phyloP scores from a whole-genome alignment of 2,329 filamentous ascomycete species.

The Didymella pomorum region DNA sequence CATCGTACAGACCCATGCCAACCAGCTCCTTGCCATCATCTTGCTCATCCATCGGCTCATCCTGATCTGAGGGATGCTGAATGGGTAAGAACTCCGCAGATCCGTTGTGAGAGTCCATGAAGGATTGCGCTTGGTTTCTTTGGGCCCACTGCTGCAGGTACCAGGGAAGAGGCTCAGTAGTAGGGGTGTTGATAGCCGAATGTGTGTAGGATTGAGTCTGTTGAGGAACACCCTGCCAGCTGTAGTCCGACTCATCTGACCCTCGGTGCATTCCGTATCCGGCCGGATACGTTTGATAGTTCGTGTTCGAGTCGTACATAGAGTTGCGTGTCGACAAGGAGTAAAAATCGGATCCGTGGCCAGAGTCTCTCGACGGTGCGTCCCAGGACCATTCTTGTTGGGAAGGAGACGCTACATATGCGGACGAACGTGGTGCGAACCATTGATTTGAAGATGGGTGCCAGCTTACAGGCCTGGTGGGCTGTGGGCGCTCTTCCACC shows the following conservation, averaged over 20 bases:
- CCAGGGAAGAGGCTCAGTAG: slow-evolving; percentile 46
- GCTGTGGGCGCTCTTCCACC: slow-evolving; percentile 36
- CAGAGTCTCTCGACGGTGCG: slow-evolving; percentile 37
- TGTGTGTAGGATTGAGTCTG: slow-evolving; percentile 34
- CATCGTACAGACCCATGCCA: slow-evolving; percentile 84
- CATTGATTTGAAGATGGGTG: slow-evolving; percentile 69
- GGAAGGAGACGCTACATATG: slow-evolving; percentile 33
- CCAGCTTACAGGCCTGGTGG: slow-evolving; percentile 73
- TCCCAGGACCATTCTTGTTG: slow-evolving; percentile 42
- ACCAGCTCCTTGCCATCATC: slow-evolving; percentile 74
- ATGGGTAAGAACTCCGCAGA: slow-evolving; percentile 60
- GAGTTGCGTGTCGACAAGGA: slow-evolving; percentile 48
- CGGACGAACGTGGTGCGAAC: slow-evolving; percentile 30
- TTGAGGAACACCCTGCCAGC: slow-evolving; percentile 40
- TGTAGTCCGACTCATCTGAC: slow-evolving; percentile 40
- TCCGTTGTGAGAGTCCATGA: slow-evolving; percentile 27
- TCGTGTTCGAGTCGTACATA: slow-evolving; percentile 34
- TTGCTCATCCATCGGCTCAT: slow-evolving; percentile 64
- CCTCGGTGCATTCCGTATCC: slow-evolving; percentile 28
- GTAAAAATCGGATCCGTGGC: slow-evolving; percentile 45
- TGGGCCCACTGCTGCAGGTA: slow-evolving; percentile 50
- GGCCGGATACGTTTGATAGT: slow-evolving; percentile 25
- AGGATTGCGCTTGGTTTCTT: slow-evolving; percentile 41
- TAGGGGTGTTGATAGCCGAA: slow-evolving; percentile 44
- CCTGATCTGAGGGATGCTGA: slow-evolving; percentile 57